phyloP scores from a whole-genome alignment of 2,329 filamentous ascomycete species.

The Claviceps fusiformis region DNA sequence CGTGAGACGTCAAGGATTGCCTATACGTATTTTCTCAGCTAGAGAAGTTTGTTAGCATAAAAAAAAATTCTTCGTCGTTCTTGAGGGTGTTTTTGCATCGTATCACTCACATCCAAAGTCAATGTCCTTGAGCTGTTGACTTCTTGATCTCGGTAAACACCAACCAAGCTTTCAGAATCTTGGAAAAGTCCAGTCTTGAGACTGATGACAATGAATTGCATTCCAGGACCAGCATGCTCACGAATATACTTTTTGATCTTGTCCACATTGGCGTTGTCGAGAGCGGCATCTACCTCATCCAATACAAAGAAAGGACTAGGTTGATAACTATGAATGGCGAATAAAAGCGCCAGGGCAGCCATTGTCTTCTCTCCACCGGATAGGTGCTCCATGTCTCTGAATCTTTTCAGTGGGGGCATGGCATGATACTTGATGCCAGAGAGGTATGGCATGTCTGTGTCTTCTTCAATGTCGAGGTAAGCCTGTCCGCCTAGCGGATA shows the following conservation, averaged over 20 bases:
- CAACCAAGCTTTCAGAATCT: slow-evolving; percentile 87
- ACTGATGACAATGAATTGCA: slow-evolving; percentile 98
- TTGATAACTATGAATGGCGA: slow-evolving; percentile 93
- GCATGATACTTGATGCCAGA: slow-evolving; percentile 96
- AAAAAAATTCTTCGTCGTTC: neutral
- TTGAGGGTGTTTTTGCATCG: neutral
- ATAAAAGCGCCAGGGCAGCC: slow-evolving; percentile 88
- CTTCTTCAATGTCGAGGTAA: slow-evolving; percentile 84
- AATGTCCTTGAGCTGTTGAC: slow-evolving; percentile 85
- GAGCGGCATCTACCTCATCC: slow-evolving; percentile 91
- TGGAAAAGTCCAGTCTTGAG: slow-evolving; percentile 94
- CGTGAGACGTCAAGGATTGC: neutral
- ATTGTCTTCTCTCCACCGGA: slow-evolving; percentile 98
- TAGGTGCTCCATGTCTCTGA: slow-evolving; percentile 97
- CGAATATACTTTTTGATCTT: slow-evolving; percentile 94
- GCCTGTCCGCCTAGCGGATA: slow-evolving; percentile 83
- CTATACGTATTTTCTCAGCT: slow-evolving; percentile 24
- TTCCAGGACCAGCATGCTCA: slow-evolving; percentile 86
- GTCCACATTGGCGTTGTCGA: slow-evolving; percentile 96
- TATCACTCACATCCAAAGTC: slow-evolving; percentile 77
- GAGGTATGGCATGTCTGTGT: slow-evolving; percentile 91
- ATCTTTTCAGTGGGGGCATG: slow-evolving; percentile 95
- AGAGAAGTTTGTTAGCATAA: slow-evolving; percentile 4
- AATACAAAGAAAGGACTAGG: slow-evolving; percentile 95
- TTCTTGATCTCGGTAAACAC: slow-evolving; percentile 88